Base-by-base conservation (phyloP, 495 filamentous ascomycete genomes). In the Aspergillus hancockii region DNA sequence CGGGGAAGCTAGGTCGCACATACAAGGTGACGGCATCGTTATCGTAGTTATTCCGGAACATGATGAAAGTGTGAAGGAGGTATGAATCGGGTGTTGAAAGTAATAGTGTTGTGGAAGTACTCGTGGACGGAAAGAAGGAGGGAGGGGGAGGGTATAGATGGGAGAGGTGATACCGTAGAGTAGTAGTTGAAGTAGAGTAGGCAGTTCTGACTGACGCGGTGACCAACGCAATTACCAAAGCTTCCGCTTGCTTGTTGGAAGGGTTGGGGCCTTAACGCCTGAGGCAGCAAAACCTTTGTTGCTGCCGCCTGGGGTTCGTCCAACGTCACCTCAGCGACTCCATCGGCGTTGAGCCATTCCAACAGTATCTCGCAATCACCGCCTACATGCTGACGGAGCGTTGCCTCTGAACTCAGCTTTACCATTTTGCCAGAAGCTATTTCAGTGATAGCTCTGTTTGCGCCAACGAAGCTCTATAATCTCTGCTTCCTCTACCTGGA, bases 21-120 rank as follows among this genome's bases (percentile, higher is more conserved):
- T 84, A 97, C 93, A 98, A 98, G 79, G 94, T 98, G 77, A 98
- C 93, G 34, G 92, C 93, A 80, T 98, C 94, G 85, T 98, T 98
- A 80, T 98, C 94, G 83, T 98, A 98, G 79, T 98, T 97, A 81
- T 98, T 98, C 78, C 94, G 85, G 82, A 98, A 98, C 94, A 98
- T 98, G 59, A 70, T 86, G 69, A 50, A 57, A 40, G 58, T 22
- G 62, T 61, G 43, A n/a, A 7, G 10, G 13, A 22, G 4, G 21
- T 47, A 40, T 23, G 0, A 12, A 53, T 1, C 9, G 10, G 34
- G 51, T 22, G 8, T 10, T 28, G 19, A 23, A 41, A 3, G 14
- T 6, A 41, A 41, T 41, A n/a, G 38, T 16, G 38, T 6, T 41
- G 16, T 47, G 12, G 3, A 47, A 47, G 14, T 5, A 43, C n/a